Conservation (phyloP, 2,329 filamentous ascomycete species). For the Pseudocercospora crystallina region DNA sequence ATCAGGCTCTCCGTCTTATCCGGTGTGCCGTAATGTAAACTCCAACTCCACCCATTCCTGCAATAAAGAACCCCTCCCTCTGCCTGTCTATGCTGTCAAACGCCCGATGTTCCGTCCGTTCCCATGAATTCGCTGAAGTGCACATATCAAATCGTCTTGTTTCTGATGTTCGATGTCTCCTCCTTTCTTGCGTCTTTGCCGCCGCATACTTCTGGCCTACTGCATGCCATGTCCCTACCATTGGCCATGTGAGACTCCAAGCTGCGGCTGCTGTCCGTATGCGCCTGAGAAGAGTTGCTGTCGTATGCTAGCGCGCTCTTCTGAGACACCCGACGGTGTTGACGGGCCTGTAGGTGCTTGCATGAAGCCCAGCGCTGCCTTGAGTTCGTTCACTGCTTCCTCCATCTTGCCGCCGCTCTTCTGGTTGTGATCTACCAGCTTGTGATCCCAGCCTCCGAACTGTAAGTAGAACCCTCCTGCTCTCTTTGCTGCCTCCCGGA, state of each 20-base stretch:
- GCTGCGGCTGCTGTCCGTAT: slow-evolving; percentile 53
- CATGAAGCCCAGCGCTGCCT: slow-evolving; percentile 74
- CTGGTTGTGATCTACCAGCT: slow-evolving; percentile 81
- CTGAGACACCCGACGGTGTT: slow-evolving; percentile 26
- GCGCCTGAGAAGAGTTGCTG: slow-evolving; percentile 45
- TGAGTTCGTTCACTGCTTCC: slow-evolving; percentile 75
- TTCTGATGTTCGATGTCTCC: too few species aligned
- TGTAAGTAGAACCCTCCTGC: slow-evolving; percentile 88
- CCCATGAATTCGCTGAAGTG: too few species aligned
- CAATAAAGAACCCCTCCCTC: too few species aligned
- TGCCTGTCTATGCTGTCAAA: too few species aligned
- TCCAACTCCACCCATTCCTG: too few species aligned
- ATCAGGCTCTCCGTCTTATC: too few species aligned
- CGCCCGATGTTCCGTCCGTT: too few species aligned
- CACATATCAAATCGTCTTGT: too few species aligned
- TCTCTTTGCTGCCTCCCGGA: slow-evolving; percentile 85
- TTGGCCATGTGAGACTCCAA: slow-evolving; percentile 47
- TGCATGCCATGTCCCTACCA: slow-evolving; percentile 10
- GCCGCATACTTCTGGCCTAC: too few species aligned
- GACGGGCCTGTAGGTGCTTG: slow-evolving; percentile 43
- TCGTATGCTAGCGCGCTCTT: slow-evolving; percentile 49
- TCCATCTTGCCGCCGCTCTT: slow-evolving; percentile 79
- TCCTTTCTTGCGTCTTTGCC: too few species aligned
- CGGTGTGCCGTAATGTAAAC: too few species aligned
- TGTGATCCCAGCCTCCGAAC: slow-evolving; percentile 89